A percentile compares a stretch with the other conserved stretches of the same genome.
Conservation (phyloP, 2,329 filamentous ascomycete genomes). For the Kalmusia sp. region DNA sequence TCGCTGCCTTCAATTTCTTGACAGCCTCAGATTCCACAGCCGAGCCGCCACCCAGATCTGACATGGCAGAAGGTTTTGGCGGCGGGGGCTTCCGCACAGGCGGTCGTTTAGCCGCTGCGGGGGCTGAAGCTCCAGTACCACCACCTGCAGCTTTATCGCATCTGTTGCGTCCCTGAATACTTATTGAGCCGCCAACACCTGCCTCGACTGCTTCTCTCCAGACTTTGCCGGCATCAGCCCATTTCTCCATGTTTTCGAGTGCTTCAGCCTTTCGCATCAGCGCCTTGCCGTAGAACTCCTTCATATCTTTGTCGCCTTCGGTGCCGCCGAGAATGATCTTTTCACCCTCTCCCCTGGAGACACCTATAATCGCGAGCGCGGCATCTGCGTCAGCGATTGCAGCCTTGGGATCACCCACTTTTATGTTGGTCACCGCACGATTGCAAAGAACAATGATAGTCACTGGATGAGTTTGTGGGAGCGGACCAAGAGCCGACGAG, state of each 20-base stretch:
- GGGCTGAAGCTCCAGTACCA: conserved; percentile 23
- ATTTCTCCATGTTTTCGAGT: conserved; percentile 93
- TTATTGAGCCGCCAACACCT: conserved; percentile 83
- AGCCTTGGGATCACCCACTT: conserved; percentile 88
- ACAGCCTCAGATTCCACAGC: conserved; percentile 76
- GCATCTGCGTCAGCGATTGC: conserved; percentile 85
- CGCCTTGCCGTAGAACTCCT: conserved; percentile 91
- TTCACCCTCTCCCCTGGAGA: conserved; percentile 79
- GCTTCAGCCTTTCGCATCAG: conserved; percentile 95
- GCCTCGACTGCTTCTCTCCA: conserved; percentile 86
- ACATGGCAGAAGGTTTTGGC: conserved; percentile 51
- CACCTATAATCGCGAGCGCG: conserved; percentile 80
- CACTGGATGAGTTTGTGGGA: conserved; percentile 82
- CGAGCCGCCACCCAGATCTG: conserved; percentile 47
- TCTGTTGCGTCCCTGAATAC: conserved; percentile 83
- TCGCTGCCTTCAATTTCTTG: conserved; percentile 79
- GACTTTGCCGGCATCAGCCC: conserved; percentile 79
- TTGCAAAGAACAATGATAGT: conserved; percentile 91
- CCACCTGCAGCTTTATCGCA: conserved; percentile 81
- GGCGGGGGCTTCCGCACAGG: conserved; percentile 34
- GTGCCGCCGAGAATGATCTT: conserved; percentile 71
- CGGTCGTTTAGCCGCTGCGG: conserved; percentile 28
- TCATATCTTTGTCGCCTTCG: conserved; percentile 78
- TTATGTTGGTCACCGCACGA: conserved; percentile 85
- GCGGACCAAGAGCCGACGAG: conserved; percentile 73